Base-by-base conservation (phyloP, 192 early-diverging fungal genomes). In the Coemansia sp. region DNA sequence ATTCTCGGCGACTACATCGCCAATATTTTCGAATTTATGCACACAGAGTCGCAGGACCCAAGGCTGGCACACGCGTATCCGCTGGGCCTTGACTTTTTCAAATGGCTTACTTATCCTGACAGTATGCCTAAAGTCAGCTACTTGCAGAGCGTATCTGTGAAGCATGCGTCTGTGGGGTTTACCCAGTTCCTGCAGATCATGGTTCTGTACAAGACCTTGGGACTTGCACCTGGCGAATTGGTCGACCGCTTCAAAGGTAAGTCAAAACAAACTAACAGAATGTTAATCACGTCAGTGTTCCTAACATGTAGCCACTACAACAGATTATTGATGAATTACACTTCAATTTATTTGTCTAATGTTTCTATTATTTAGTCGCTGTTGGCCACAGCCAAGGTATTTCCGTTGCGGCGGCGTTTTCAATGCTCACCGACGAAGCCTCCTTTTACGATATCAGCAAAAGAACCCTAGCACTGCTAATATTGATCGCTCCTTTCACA, bases 371-470 rank as follows among this genome's bases (percentile, higher is more conserved):
- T 67, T 13, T 80, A 81, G 79, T 58, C 5, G 61, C 59, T 11
- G 90, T 91, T 57, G 96, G 94, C 35, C 96, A 98, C 74, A 90
- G 88, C 55, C 96, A 96, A 74, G 96, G 96, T 15, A 88, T 96
- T 50, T 88, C 91, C 50, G 85, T 89, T 11, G 93, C 96, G 2
- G 85, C 91, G 0, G 93, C 89, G 45, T 88, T 98, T 66, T 86
- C 96, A 0, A 65, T 87, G 23, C 87, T 93, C 9, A 77, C 86
- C 36, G 89, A 92, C 15, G 89, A 92, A 55, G 84, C 90, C 43
- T 89, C 91, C 9, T 94, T 96, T 71, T 58, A 89, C 53, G 62
- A 70, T 42, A 89, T 93, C 69, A 86, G 90, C 19, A 83, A 86
- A 68, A 94, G 92, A 71, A 88, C 89, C 0, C 83, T 98, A 8